Base-by-base conservation (phyloP, 192 early-diverging fungal genomes). In the Backusella tuberculispora region DNA sequence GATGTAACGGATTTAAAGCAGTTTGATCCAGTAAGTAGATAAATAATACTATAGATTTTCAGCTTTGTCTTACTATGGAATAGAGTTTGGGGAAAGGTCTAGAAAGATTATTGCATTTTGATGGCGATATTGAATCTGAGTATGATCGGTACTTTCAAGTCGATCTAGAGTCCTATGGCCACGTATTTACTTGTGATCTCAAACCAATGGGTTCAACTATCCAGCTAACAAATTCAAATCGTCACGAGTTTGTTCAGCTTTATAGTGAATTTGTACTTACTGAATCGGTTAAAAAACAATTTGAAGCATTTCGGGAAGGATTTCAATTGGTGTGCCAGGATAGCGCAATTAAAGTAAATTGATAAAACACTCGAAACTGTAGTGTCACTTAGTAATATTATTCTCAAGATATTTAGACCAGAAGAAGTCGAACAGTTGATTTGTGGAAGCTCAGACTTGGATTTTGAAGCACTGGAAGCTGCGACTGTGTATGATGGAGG, bases 361-460 rank as follows among this genome's bases (percentile, higher is more conserved):
- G 19, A 85, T 81, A 60, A 24, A 60, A 60, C 26, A 60, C 53
- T 26, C 8, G 3, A 24, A 10, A 60, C 2, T 1, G 3, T 60
- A 26, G 8, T 21, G 26, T 10, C 19, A 44, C 17, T 68, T 45
- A 19, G 38, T 50, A 26, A 44, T 13, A 38, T 1, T 75, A 15
- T 68, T 38, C 29, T 83, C 40, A 76, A 93, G 80, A 85, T 92
- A 9, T 95, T 96, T 83, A 82, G 94, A 68, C 91, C 96, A 3
- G 93, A 96, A 72, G 96, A 98, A 82, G 83, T 98, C 9, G 94
- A 97, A 78, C 88, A 94, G 70, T 79, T 97, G 7, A 91, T 98
- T 6, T 94, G 96, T 63, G 96, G 96, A 26, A 90, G 92, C 64
- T 88, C 91, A 6, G 88, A 93, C 64, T 81, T 98, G 43, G 95